Evolutionary conservation across 192 early-diverging fungal species (phyloP), one percentile per base, ranked within the genome.

Genomic region (Entophlyctis luteolus): DNA sequence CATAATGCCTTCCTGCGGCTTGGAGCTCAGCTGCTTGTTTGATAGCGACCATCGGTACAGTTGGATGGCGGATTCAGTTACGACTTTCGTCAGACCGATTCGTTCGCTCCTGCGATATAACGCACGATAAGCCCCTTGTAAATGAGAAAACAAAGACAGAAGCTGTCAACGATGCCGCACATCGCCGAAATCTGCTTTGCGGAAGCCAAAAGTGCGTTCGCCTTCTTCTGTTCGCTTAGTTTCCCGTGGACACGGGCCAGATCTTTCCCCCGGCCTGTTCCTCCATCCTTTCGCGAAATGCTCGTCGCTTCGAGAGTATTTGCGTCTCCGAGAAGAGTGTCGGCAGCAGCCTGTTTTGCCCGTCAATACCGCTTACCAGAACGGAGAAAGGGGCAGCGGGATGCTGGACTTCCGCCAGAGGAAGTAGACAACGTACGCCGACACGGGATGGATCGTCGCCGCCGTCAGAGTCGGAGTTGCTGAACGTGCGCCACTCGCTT

Each of bases 401-500:
- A 8, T 12, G n/a, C 10, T 42, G 39, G n/a, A n/a, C 8, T 42
- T n/a, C 8, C 39, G 10, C 8, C 8, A 42, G 39, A 42, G 8
- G 8, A 12, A 42, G 8, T 42, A 6, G 1, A 14, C 18, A 57
- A 57, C 50, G 39, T 33, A 66, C 63, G 79, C 94, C 93, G 38
- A 91, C 92, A 88, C 90, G 91, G 52, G 89, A 91, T n/a, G 90
- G 91, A 69, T 93, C 89, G 70, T 91, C 79, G 32, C 74, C 91
- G 48, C 87, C 90, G 66, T 88, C 93, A 59, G 93, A 93, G 53
- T 82, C 81, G 1, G 72, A 67, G 72, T 93, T 92, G 23, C 91
- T 86, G 70, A 94, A 93, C 25, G 94, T 98, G 50, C 96, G 89
- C 96, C 96, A 98, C 73, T 98, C 96, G 1, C 91, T 93, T 10